phyloP scores from a whole-genome alignment of 129 eudicot species.

The Smallanthus sonchifolius region DNA sequence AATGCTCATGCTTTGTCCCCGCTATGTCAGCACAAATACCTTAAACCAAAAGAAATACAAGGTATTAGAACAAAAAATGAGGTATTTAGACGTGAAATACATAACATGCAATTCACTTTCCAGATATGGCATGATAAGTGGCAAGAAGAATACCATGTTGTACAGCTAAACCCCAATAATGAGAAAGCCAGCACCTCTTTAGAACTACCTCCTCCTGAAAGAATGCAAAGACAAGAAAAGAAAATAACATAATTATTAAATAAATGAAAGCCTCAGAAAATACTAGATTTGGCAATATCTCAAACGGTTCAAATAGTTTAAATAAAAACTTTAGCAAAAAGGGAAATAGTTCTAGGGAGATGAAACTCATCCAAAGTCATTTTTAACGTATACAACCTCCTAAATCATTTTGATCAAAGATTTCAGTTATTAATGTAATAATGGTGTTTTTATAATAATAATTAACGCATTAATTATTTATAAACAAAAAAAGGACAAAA shows the following conservation, averaged over 20 bases:
- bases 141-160: conserved; percentile 52
- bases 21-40: conserved; percentile 96
- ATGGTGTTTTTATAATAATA: not conserved
- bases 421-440: not conserved
- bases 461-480: not conserved
- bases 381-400: not conserved
- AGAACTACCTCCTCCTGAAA: conserved; percentile 80
- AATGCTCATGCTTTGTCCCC: conserved; percentile 77
- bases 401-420: not conserved
- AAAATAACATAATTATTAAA: not conserved
- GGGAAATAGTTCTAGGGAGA: not conserved
- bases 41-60: conserved; percentile 16
- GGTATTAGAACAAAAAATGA: not conserved
- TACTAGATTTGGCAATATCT: not conserved
- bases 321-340: not conserved
- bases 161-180: conserved; percentile 81
- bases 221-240: not conserved
- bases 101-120: not conserved
- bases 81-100: not conserved
- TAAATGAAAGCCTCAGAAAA: not conserved
- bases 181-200: conserved; percentile 94
- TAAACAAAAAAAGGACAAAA: not conserved
- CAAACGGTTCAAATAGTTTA: not conserved
- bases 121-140: not conserved
- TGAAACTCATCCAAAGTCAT: not conserved